These are phyloP conservation scores for Beauveria pseudobassiana DNA, from an alignment of 2,329 filamentous ascomycete species.

Conservation along the genomic window DNA sequence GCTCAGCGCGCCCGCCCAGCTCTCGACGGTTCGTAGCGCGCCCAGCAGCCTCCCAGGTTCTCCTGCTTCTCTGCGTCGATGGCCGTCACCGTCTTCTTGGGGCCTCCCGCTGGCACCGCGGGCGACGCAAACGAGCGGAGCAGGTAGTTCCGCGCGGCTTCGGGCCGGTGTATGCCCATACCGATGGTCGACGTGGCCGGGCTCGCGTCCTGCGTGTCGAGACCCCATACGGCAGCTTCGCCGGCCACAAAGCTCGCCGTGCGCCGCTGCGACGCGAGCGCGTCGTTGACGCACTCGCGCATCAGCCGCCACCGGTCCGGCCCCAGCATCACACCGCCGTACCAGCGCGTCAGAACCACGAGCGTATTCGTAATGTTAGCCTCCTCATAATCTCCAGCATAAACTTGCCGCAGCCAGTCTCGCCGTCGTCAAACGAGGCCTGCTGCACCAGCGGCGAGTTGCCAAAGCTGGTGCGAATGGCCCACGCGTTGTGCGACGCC, in stretches of 20 bases:
- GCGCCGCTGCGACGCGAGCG: slow-evolving; percentile 40
- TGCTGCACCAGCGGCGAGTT: slow-evolving; percentile 36
- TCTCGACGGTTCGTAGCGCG: slow-evolving; percentile 64
- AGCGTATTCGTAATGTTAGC: slow-evolving; percentile 42
- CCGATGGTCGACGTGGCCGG: slow-evolving; percentile 34
- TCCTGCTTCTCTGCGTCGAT: slow-evolving; percentile 55
- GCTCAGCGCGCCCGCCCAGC: slow-evolving; percentile 61
- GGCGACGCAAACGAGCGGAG: slow-evolving; percentile 51
- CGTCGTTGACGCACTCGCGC: slow-evolving; percentile 47
- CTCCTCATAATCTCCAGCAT: slow-evolving; percentile 48
- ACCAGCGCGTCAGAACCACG: slow-evolving; percentile 56
- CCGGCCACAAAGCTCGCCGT: slow-evolving; percentile 26
- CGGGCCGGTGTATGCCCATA: slow-evolving; percentile 68
- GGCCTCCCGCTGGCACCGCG: slow-evolving; percentile 22
- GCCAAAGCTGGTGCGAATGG: slow-evolving; percentile 27
- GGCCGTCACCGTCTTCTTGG: slow-evolving; percentile 44
- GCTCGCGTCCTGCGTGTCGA: slow-evolving; percentile 47
- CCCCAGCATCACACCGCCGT: slow-evolving; percentile 53
- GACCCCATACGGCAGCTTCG: slow-evolving; percentile 54
- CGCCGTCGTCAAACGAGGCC: slow-evolving; percentile 53
- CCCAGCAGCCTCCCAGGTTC: slow-evolving; percentile 63
- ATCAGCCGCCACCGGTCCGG: slow-evolving; percentile 57
- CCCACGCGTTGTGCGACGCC: slow-evolving; percentile 54
- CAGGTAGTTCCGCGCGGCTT: slow-evolving; percentile 56
- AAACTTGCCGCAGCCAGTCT: slow-evolving; percentile 50